Base-by-base conservation (phyloP, 108 stramenopile genomes). In the Cyclotella cryptica region DNA sequence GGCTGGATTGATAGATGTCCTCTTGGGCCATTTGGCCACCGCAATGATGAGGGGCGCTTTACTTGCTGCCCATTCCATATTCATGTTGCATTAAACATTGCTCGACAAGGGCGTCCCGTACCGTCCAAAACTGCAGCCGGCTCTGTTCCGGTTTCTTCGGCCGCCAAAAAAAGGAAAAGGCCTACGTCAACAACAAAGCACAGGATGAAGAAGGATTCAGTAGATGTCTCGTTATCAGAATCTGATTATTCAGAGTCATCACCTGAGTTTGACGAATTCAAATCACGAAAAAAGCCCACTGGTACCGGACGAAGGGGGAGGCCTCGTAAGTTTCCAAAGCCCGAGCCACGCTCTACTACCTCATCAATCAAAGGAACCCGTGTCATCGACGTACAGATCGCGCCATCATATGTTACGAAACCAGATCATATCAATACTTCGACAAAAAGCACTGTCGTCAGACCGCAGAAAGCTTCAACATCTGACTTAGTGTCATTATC, bases 51-150 rank as follows among this genome's bases (percentile, higher is more conserved):
- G 4, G 83, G 83, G 2, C 66, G 83, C 22, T 84, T 74, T 39
- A 52, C 70, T 40, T 84, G 83, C 42, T 84, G 83, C 55, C 83
- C 82, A 15, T 83, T 83, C 46, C 82, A 83, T 55, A 71, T 83
- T 24, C 29, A 28, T 44, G 55, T 58, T 45, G 82, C 75, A 12
- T 10, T 77, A 0, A 61, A 73, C 21, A 57, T 60, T 59, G 40
- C n/a, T 62, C 30, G 52, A 17, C 54, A 66, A 17, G 19, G 39
- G 21, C 17, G 39, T 19, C 30, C 39, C 40, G 17, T 17, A 10
- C 49, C 72, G 53, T n/a, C 60, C 47, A 61, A 42, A 5, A 43
- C 39, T 35, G 10, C 26, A 30, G 62, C 15, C 62, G 18, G 18
- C 40, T 63, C 35, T 35, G 4, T 5, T 35, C 35, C 35, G 35